Evolutionary conservation across 169 alveolate genomes (phyloP).

Genomic region (Plasmodium vivax): DNA sequence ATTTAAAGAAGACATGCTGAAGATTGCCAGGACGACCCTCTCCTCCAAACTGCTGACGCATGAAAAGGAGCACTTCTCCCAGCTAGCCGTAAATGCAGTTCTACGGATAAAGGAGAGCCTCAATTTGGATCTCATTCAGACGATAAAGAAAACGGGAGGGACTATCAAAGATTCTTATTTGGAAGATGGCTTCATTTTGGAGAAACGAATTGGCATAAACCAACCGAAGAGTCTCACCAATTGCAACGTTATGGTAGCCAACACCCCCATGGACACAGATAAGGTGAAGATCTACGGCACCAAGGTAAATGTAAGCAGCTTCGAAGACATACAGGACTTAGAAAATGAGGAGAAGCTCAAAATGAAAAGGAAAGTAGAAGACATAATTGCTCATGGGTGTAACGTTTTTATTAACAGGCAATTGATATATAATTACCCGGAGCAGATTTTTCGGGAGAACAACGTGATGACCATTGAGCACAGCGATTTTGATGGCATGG

Average conservation of each 20-base stretch:
- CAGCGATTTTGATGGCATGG: slow-evolving; percentile 99
- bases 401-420: slow-evolving; percentile 99
- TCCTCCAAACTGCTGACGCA: slow-evolving; percentile 96
- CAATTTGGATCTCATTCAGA: slow-evolving; percentile 92
- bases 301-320: slow-evolving; percentile 97
- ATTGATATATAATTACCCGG: slow-evolving; percentile 99
- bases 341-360: slow-evolving; percentile 98
- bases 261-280: slow-evolving; percentile 99
- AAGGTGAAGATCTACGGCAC: slow-evolving; percentile 99
- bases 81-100: slow-evolving; percentile 98
- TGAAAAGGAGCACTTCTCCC: slow-evolving; percentile 97
- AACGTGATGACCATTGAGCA: slow-evolving; percentile 99
- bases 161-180: slow-evolving; percentile 96
- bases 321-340: slow-evolving; percentile 97
- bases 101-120: slow-evolving; percentile 89
- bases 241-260: slow-evolving; percentile 95
- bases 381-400: slow-evolving; percentile 96
- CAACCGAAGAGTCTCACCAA: slow-evolving; percentile 93
- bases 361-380: slow-evolving; percentile 97
- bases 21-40: slow-evolving; percentile 98
- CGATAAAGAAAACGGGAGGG: slow-evolving; percentile 98
- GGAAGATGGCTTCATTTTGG: slow-evolving; percentile 99
- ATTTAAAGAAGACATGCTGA: slow-evolving; percentile 93
- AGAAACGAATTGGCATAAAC: slow-evolving; percentile 96
- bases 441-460: slow-evolving; percentile 95